Evolutionary conservation across 176 grass and related monocot genomes (phyloP), one percentile per base, ranked within the genome.

Genomic region (Oryza glumipatula): DNA sequence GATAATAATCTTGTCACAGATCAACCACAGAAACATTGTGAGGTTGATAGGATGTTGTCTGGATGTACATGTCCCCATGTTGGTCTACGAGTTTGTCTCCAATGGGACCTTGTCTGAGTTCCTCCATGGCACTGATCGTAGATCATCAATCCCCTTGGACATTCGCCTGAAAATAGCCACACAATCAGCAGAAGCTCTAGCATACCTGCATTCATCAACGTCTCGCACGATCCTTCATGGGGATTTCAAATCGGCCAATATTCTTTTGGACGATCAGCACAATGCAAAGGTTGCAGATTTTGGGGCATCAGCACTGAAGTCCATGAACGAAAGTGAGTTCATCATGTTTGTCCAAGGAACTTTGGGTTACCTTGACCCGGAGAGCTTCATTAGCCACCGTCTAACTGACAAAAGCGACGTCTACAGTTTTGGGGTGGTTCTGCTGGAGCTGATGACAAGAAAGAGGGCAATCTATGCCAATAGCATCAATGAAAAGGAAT

Each of bases 361-460:
- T 1, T 63, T 89, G 2, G 87, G 91, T 4, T 93, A 93, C 38
- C 87, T 93, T 11, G 87, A 93, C 66, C 87, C 84, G 0, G 91
- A 93, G 76, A 84, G 86, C 79, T 92, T 86, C 49, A 83, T 74
- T 64, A 92, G 83, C 24, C 88, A 88, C 30, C 75, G 67, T 60
- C 80, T 90, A 12, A 93, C 84, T 1, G 87, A 93, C 24, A 93
- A 93, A 58, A 93, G 90, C 23, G 86, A 92, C 3, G 86, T 92
- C n/a, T 92, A 92, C 65, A 87, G 77, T 65, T 93, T 84, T 10
- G 82, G 85, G 7, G 88, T 88, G 5, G 78, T 94, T 60, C 78
- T 94, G 5, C 41, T 90, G 0, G 78, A 93, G 74, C 78, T 94
- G 14, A 67, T 91, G 14, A 91, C 92, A 2, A 88, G 85, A 56